These are phyloP conservation scores for Cryptococcus floricola DNA, from an alignment of 1,284 basidiomycete species.

Conservation along the genomic window DNA sequence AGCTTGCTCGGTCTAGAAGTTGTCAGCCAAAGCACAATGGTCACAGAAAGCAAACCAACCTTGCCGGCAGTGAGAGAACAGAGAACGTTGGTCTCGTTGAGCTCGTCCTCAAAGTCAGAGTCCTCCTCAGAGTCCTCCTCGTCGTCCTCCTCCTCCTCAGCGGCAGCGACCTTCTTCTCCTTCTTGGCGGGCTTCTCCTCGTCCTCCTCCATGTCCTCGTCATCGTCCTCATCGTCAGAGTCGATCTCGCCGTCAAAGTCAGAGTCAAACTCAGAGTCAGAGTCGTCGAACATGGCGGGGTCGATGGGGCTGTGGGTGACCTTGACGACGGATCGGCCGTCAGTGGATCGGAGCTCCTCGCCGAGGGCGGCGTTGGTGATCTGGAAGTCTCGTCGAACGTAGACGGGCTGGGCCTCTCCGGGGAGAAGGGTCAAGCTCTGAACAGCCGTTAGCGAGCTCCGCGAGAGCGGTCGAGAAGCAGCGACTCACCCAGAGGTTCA, in stretches of 20 bases:
- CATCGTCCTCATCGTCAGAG: conserved; percentile 42
- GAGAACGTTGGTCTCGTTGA: conserved; percentile 52
- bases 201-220: conserved; percentile 49
- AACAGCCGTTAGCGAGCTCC: not conserved
- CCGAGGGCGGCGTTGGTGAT: conserved; percentile 82
- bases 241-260: conserved; percentile 45
- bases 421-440: conserved; percentile 44
- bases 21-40: not conserved
- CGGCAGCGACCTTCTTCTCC: not conserved
- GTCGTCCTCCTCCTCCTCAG: conserved; percentile 31
- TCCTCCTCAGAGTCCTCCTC: conserved; percentile 49
- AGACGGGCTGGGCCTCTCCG: conserved; percentile 61
- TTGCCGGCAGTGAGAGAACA: conserved; percentile 53
- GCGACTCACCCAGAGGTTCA: conserved; percentile 44
- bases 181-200: conserved; percentile 43
- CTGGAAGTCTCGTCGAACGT: conserved; percentile 66
- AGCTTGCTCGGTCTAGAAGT: conserved; percentile 69
- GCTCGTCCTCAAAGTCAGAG: conserved; percentile 50
- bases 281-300: conserved; percentile 50
- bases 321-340: conserved; percentile 72
- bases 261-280: conserved; percentile 56
- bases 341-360: conserved; percentile 62
- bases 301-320: conserved; percentile 59
- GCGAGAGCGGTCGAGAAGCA: not conserved
- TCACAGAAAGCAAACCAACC: conserved; percentile 19